Evolutionary conservation across 306 rosid genomes (phyloP).

Genomic region (Ammopiptanthus mongolicus): DNA sequence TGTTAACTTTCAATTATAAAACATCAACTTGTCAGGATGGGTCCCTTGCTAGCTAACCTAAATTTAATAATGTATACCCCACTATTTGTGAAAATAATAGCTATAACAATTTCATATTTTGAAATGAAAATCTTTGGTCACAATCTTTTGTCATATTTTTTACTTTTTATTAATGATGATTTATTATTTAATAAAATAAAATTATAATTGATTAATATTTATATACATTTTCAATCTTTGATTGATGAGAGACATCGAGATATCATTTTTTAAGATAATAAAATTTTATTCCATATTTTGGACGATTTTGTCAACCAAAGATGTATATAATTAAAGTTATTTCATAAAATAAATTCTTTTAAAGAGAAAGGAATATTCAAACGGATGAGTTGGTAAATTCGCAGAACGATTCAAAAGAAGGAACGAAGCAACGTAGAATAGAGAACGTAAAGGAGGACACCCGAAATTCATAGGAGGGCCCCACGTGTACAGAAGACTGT

Average conservation of each 20-base stretch:
- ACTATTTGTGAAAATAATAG: background rate
- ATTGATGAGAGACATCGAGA: no score
- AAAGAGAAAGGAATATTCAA: background rate
- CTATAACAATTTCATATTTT: background rate
- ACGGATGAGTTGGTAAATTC: background rate
- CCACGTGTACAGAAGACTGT: conserved; percentile 37
- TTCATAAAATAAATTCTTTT: background rate
- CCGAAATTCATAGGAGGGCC: conserved; percentile 33
- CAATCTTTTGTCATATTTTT: no score
- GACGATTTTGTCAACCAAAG: background rate
- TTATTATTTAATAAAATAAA: no score
- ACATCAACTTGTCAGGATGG: background rate
- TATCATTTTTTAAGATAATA: no score
- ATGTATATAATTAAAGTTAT: background rate
- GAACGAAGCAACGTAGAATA: conserved; percentile 13
- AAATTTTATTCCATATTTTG: no score
- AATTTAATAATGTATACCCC: background rate
- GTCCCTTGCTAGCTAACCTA: background rate
- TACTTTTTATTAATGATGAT: no score
- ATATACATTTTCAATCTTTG: no score
- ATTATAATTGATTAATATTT: no score
- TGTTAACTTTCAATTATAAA: background rate
- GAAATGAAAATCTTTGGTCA: no score
- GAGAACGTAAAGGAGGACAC: conserved; percentile 43
- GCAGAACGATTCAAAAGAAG: background rate